Conservation (phyloP, 2,329 filamentous ascomycete genomes). For the Arthrobotrys conoides region DNA sequence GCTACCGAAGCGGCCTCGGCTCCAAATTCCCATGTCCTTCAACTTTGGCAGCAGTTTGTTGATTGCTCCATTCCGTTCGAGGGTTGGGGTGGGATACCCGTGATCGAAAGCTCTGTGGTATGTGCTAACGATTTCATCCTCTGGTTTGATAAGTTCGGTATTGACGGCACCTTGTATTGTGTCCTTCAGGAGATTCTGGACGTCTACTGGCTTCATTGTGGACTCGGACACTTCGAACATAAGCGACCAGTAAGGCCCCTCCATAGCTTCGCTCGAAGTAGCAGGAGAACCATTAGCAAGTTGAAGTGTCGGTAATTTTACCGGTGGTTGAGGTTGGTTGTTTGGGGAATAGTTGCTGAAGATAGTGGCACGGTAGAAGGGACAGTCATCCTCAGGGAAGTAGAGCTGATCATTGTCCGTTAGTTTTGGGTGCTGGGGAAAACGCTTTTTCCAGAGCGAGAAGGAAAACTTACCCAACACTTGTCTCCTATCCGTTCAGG, state of each 20-base stretch:
- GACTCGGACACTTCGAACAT: conserved; percentile 99
- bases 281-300: conserved; percentile 88
- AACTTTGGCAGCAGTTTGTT: conserved; percentile 93
- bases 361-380: conserved; percentile 99
- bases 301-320: conserved; percentile 88
- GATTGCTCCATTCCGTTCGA: conserved; percentile 95
- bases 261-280: conserved; percentile 78
- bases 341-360: conserved; percentile 99
- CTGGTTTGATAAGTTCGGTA: conserved; percentile 92
- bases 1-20: conserved; percentile 95
- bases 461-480: conserved; percentile 83
- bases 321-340: conserved; percentile 89
- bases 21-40: conserved; percentile 90
- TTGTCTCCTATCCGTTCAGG: conserved; percentile 98
- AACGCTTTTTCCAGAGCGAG: neutral
- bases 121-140: conserved; percentile 95
- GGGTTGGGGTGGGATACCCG: conserved; percentile 93
- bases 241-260: conserved; percentile 99
- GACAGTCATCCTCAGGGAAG: conserved; percentile 98
- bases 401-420: conserved; percentile 75
- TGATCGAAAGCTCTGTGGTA: conserved; percentile 99
- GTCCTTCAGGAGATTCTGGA: conserved; percentile 85
- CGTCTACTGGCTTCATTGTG: conserved; percentile 91
- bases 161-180: conserved; percentile 97
- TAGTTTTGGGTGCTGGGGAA: neutral